Conservation (phyloP, 192 early-diverging fungal species). For the Umbelopsis vinacea region DNA sequence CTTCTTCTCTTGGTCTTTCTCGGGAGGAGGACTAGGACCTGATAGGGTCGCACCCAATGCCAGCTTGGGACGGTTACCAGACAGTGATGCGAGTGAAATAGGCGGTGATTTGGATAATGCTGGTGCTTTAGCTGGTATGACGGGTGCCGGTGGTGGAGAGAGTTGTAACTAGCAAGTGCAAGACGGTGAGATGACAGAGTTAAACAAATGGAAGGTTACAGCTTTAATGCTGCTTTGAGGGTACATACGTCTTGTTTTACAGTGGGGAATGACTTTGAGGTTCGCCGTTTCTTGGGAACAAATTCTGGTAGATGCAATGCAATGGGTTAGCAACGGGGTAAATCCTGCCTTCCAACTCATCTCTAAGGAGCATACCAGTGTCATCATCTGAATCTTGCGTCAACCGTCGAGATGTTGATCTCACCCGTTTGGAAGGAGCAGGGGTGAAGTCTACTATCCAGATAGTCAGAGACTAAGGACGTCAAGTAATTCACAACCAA, state of each 20-base stretch:
- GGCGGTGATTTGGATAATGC: constrained; percentile 7
- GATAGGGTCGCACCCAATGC: constrained; percentile 25
- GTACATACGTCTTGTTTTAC: not conserved
- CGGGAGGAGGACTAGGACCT: not conserved
- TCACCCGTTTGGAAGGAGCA: not conserved
- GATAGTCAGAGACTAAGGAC: no score
- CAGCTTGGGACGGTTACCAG: constrained; percentile 32
- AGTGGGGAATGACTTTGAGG: not conserved
- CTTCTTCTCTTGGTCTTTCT: constrained; percentile 17
- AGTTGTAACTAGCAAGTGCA: not conserved
- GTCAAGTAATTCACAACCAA: no score
- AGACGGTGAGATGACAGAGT: not conserved
- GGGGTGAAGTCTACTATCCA: not conserved
- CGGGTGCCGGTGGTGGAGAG: not conserved
- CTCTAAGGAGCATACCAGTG: not conserved
- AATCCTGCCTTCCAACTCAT: no score
- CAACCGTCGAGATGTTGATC: not conserved
- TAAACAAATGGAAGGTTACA: no score
- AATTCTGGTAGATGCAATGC: not conserved
- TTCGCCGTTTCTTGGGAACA: not conserved
- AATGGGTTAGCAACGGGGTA: not conserved
- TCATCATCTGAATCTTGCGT: not conserved
- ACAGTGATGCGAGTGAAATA: not conserved
- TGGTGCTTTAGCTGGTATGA: not conserved
- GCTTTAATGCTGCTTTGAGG: not conserved